Evolutionary conservation across 345 rosid genomes (phyloP).

Genomic region (Lumnitzera littorea): DNA sequence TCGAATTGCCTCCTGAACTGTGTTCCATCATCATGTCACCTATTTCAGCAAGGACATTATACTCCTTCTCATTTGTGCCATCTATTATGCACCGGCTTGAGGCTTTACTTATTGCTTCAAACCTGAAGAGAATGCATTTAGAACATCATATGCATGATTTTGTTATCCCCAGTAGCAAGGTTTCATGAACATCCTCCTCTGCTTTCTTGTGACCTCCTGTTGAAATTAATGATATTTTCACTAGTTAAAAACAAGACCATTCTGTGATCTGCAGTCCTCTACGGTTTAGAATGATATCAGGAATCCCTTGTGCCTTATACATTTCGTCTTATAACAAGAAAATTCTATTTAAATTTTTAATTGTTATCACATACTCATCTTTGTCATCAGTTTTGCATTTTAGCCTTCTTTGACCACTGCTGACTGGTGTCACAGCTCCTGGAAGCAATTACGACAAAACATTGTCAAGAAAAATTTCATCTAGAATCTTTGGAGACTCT

Average conservation of each 20-base stretch:
- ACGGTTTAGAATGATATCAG: no score
- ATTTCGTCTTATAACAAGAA: no score
- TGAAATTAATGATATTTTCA: neutral
- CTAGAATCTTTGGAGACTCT: conserved; percentile 89
- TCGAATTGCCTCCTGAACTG: conserved; percentile 88
- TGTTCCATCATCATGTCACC: conserved; percentile 59
- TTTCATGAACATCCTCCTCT: conserved; percentile 8
- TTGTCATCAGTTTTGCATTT: neutral
- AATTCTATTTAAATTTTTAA: neutral
- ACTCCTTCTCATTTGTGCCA: conserved; percentile 68
- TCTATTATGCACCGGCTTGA: conserved; percentile 72
- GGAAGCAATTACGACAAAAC: conserved; percentile 84
- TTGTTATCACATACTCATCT: neutral
- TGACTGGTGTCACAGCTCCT: conserved; percentile 35
- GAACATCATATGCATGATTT: conserved; percentile 27
- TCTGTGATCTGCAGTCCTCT: neutral
- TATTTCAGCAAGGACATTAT: conserved; percentile 53
- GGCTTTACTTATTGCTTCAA: conserved; percentile 64
- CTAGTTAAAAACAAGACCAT: neutral
- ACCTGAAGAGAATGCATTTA: conserved; percentile 48
- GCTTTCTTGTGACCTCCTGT: neutral
- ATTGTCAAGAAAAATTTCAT: conserved; percentile 71
- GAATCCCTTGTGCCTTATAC: no score
- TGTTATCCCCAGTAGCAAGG: conserved; percentile 71
- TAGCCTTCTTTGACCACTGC: neutral